These are phyloP conservation scores for Rehmannia glutinosa DNA, from an alignment of 257 asterid genomes.

Conservation along the genomic window DNA sequence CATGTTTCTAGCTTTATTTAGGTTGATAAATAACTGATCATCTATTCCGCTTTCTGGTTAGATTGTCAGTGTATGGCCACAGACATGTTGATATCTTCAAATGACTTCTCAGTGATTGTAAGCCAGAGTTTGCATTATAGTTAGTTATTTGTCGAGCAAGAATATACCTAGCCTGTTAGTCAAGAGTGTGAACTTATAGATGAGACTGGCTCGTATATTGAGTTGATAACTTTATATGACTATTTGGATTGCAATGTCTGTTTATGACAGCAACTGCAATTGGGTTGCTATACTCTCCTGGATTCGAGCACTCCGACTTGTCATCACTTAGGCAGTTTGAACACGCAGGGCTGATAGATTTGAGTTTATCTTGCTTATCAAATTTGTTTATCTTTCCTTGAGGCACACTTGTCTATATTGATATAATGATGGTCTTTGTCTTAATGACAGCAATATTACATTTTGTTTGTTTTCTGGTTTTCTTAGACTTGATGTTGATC, in stretches of 20 bases:
- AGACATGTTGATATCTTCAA: neutral
- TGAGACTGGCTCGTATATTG: neutral
- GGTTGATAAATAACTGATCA: neutral
- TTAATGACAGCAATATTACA: neutral
- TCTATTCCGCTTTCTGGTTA: neutral
- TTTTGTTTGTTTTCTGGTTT: neutral
- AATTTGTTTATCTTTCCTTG: neutral
- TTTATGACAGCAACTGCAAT: neutral
- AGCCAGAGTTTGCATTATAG: neutral
- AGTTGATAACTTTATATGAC: neutral
- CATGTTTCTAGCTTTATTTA: neutral
- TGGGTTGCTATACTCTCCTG: neutral
- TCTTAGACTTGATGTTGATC: slow-evolving; percentile 11
- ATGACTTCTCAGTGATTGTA: neutral
- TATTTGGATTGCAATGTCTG: neutral
- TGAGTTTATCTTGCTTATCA: neutral
- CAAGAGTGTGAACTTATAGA: neutral
- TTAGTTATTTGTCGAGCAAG: neutral
- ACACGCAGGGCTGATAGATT: neutral
- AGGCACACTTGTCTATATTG: neutral
- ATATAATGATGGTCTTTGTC: neutral
- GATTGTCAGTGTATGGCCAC: neutral
- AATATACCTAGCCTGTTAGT: neutral
- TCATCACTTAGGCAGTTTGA: neutral
- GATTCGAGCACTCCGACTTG: neutral